phyloP scores from a whole-genome alignment of 768 basidiomycete species.

The Termitomyces sp. region DNA sequence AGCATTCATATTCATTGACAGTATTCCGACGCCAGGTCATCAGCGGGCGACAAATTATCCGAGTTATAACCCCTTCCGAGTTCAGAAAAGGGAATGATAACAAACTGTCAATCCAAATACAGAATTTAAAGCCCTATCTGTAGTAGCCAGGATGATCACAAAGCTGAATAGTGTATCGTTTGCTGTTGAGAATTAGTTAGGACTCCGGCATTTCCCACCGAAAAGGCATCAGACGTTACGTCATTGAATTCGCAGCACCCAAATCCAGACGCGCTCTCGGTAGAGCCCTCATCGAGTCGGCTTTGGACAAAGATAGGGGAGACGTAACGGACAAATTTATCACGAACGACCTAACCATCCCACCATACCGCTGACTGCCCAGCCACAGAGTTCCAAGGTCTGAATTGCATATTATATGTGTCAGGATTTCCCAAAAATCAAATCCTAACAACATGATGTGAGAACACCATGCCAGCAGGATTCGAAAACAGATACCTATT shows the following conservation, averaged over 20 bases:
- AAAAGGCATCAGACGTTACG: too few species aligned
- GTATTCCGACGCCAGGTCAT: not conserved
- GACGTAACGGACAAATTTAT: slow-evolving; percentile 27
- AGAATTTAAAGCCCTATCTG: not conserved
- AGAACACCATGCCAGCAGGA: too few species aligned
- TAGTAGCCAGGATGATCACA: too few species aligned
- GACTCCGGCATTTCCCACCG: too few species aligned
- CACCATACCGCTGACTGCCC: slow-evolving; percentile 35
- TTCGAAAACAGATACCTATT: too few species aligned
- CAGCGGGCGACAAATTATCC: not conserved
- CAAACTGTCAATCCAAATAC: not conserved
- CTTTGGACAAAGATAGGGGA: slow-evolving; percentile 39
- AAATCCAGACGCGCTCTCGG: slow-evolving; percentile 36
- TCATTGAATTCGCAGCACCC: slow-evolving; percentile 19
- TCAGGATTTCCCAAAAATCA: too few species aligned
- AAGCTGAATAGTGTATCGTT: too few species aligned
- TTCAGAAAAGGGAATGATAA: not conserved
- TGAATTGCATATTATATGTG: too few species aligned
- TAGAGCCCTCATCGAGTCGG: slow-evolving; percentile 22
- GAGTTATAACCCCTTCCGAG: too few species aligned
- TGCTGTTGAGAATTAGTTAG: too few species aligned
- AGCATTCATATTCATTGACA: not conserved
- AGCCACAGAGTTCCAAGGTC: too few species aligned
- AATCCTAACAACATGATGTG: too few species aligned
- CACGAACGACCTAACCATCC: slow-evolving; percentile 22